Evolutionary conservation across 2,329 filamentous ascomycete species (phyloP), one percentile per base, ranked within the genome.

Genomic region (Cordyceps militaris): DNA sequence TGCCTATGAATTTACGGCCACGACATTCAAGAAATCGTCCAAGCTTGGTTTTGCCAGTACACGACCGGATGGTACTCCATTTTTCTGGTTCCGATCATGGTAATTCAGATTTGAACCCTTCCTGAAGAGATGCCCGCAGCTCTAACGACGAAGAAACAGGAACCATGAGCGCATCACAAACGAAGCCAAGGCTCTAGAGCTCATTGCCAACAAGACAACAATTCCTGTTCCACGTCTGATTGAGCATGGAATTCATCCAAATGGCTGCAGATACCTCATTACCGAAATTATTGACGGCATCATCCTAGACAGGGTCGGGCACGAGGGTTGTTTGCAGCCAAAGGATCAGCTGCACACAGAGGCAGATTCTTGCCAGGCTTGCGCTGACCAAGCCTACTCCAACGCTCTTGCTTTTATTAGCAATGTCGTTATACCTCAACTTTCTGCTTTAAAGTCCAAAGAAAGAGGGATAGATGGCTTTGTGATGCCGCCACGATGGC

Each of bases 111-210:
- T 44, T 10, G 19, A 11, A 48, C 13, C 16, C 40, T 19, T 4
- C 32, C 1, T 23, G 32, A 8, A 11, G 32, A 4, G 10, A 4
- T 13, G 10, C 32, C 32, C 32, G 10, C 32, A 3, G 32, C 10
- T 23, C 43, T 62, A 1, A 26, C 60, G 5, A 38, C 46, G 24
- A 7, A n/a, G 7, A 21, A 61, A 32, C 9, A 55, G 57, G 58
- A 59, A 62, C 48, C 59, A 61, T 24, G 59, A 62, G 40, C 61
- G 59, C 16, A 59, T 62, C 24, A 42, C 44, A 6, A 62, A 61
- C 32, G 59, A 62, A 23, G 61, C 54, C 38, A 61, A 53, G 13
- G 59, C 59, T 24, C 30, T 61, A 3, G 13, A 56, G 40, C 21
- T 43, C 4, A 3, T 43, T 13, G 10, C 40, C 3, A 9, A 43